A percentile compares a stretch with the other conserved stretches of the same genome.
Evolutionary conservation across 306 rosid genomes (phyloP).

Genomic region (Cicer chorassanicum): DNA sequence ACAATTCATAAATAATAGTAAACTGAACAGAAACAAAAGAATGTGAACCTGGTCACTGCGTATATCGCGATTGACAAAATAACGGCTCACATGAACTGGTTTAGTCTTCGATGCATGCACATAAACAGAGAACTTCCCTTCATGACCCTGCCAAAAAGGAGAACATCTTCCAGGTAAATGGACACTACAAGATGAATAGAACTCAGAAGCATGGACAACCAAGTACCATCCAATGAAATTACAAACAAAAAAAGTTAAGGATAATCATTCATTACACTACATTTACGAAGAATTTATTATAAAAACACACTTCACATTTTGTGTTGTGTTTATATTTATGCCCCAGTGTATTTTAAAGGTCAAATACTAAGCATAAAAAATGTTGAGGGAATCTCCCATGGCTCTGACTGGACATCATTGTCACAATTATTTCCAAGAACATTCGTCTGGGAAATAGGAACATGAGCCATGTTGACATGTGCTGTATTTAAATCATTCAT

Average conservation of each 20-base stretch:
- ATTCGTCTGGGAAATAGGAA: neutral
- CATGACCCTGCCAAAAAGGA: slow-evolving; percentile 85
- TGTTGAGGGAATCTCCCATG: neutral
- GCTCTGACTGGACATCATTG: slow-evolving; percentile 14
- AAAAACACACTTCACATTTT: slow-evolving; percentile 22
- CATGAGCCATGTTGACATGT: slow-evolving; percentile 9
- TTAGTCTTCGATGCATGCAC: slow-evolving; percentile 88
- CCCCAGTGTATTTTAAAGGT: slow-evolving; percentile 24
- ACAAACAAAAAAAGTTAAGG: slow-evolving; percentile 23
- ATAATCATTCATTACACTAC: slow-evolving; percentile 13
- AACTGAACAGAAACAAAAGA: slow-evolving; percentile 37
- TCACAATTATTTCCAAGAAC: slow-evolving; percentile 34
- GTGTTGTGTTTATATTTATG: slow-evolving; percentile 4
- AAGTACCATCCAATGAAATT: slow-evolving; percentile 30
- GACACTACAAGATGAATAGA: slow-evolving; percentile 29
- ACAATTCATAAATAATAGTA: slow-evolving; percentile 13
- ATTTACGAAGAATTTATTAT: neutral
- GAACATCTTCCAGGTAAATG: slow-evolving; percentile 44
- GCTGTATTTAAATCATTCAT: slow-evolving; percentile 22
- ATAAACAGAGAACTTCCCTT: slow-evolving; percentile 91
- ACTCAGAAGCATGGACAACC: slow-evolving; percentile 28
- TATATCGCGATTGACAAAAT: slow-evolving; percentile 74
- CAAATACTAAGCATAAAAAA: slow-evolving; percentile 9
- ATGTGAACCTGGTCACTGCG: slow-evolving; percentile 83
- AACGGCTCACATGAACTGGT: slow-evolving; percentile 87